Conservation (phyloP, 805 yeast genomes). For the Candida montana region DNA sequence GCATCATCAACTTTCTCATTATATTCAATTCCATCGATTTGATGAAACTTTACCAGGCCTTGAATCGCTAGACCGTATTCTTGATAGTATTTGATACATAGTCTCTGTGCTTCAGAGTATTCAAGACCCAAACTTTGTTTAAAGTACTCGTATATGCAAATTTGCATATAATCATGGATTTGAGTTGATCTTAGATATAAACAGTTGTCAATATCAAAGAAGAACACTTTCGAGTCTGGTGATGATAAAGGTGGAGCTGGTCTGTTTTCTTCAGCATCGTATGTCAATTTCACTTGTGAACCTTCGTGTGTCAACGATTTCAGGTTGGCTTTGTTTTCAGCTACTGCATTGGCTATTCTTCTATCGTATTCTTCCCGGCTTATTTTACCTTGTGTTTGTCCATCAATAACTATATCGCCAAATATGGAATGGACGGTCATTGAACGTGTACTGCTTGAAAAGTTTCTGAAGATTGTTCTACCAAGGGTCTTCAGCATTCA, state of each 20-base stretch:
- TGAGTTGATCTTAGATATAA: constrained; percentile 68
- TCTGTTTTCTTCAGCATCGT: constrained; percentile 17
- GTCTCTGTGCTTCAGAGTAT: constrained; percentile 66
- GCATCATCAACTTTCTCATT: constrained; percentile 89
- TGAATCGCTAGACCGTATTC: constrained; percentile 91
- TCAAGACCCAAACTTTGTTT: constrained; percentile 53
- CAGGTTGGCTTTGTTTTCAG: constrained; percentile 27
- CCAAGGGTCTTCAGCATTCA: no score
- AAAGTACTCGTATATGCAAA: constrained; percentile 77
- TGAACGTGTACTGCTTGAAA: neutral
- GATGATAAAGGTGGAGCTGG: constrained; percentile 21
- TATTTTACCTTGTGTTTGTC: neutral
- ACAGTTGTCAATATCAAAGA: constrained; percentile 93
- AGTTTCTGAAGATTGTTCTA: neutral
- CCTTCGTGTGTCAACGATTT: constrained; percentile 31
- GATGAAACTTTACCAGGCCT: constrained; percentile 62
- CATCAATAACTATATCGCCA: neutral
- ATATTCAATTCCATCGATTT: constrained; percentile 83
- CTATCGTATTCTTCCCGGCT: constrained; percentile 4
- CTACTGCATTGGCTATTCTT: constrained; percentile 14
- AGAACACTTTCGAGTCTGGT: constrained; percentile 43
- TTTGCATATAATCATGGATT: constrained; percentile 86
- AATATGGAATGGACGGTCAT: constrained; percentile 1
- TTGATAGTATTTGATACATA: constrained; percentile 73
- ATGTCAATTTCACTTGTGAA: constrained; percentile 25